Evolutionary conservation across 148 eudicot genomes (phyloP), one percentile per base, ranked within the genome.

Genomic region (Dysphania ambrosioides): DNA sequence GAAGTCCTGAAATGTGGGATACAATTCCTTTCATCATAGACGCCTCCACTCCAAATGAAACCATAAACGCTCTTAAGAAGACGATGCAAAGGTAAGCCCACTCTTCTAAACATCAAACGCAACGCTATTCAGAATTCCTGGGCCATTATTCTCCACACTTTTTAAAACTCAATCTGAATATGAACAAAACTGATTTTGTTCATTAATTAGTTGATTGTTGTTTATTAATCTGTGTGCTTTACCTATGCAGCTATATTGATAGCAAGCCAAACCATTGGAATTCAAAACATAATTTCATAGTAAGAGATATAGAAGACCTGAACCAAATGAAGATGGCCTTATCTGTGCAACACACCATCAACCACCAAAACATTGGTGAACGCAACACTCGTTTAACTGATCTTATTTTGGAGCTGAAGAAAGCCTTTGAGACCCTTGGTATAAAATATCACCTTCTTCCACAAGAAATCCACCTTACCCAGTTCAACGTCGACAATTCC

Each of bases 1-100:
- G 93, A 79, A 90, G 96, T 77, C 93, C 96, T 0, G 93, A 90
- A 53, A 90, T 90, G 96, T 75, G 83, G 21, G 93, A 90, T 49
- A 70, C 74, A 0, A 49, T 90, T 30, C 72, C 78, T 34, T 90
- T 90, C 77, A 72, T 81, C 19, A 72, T 90, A 13, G 87, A 87
- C 73, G 73, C 81, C 16, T 82, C 82, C 71, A 90, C 96, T 35
- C 69, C 96, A 11, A 56, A 72, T 10, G 96, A 88, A 36, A 74
- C 82, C 42, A 84, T 90, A 0, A 80, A 58, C 15, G 88, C 89
- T 1, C 88, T 90, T 30, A 87, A 87, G 82, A 87, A 78, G 66
- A 84, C 86, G 4, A 83, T 88, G 18, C 90, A 88, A 77, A 78
- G 74, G 92, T 90, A 88, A 36, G 9, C 15, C 38, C 6, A 6